Evolutionary conservation across 23 red algal genomes (phyloP), one percentile per base, ranked within the genome.

Genomic region (Gracilaria caudata): DNA sequence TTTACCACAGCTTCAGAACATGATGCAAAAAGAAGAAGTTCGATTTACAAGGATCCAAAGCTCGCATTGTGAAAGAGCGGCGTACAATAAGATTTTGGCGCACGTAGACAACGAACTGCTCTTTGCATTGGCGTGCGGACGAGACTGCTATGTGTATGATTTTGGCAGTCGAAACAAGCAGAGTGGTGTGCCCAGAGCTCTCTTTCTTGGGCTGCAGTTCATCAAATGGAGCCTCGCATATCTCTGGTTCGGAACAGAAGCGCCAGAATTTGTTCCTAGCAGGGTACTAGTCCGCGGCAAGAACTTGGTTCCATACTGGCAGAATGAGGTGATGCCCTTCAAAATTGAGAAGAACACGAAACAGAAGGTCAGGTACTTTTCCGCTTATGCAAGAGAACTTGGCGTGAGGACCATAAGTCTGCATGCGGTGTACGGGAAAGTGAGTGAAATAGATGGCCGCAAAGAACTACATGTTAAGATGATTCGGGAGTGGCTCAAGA

Each of bases 311-410:
- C 80, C 64, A 20, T 84, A 55, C 47, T 93, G 89, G 89, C 17
- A 33, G 5, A 66, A 86, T 33, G 29, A 66, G 65, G 72, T 82
- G 80, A 77, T 80, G 39, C 78, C 79, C 17, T 64, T 54, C 61
- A 55, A 43, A 34, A 87, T 93, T 59, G 64, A 68, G 25, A 93
- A 93, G 72, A 61, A 84, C n/a, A 86, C 81, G 35, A 93, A 93
- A 68, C 44, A 93, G 60, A 64, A 61, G 24, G 44, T 93, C 0
- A 55, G 81, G 44, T 93, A 93, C 34, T 93, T 77, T 29, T 12
- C 77, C 78, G n/a, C 79, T 21, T 93, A 70, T 61, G 89, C 81
- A 30, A 32, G 24, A 57, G 61, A 71, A 40, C 45, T 68, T 21
- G 89, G 38, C 1, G 39, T 86, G 37, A 73, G n/a, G 47, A 28